Conservation (phyloP, 2,329 filamentous ascomycete genomes). For the Neurospora crassa region DNA sequence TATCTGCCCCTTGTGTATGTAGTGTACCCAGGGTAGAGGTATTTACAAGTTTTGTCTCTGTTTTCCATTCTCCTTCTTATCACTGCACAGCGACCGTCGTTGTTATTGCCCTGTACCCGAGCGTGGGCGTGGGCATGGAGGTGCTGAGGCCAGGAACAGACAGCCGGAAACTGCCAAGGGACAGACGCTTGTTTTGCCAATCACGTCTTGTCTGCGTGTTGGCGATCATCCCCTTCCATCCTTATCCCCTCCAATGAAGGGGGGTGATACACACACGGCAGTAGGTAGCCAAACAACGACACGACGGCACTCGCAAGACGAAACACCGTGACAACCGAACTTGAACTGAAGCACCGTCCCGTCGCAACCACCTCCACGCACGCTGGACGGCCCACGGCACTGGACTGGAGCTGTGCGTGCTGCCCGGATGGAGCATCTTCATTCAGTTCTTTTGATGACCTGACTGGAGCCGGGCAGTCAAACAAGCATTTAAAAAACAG, state of each 20-base stretch:
- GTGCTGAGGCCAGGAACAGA: not conserved
- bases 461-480: too few relatives aligned
- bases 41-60: not conserved
- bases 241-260: not conserved
- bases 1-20: not conserved
- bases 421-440: not conserved
- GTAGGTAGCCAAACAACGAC: not conserved
- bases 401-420: not conserved
- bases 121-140: not conserved
- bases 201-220: conserved; percentile 7
- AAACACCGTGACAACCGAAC: not conserved
- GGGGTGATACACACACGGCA: not conserved
- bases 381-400: not conserved
- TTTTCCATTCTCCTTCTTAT: not conserved
- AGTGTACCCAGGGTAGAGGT: too few relatives aligned
- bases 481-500: too few relatives aligned
- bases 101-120: not conserved
- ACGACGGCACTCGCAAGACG: not conserved
- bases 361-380: not conserved
- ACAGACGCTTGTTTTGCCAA: conserved; percentile 8
- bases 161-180: not conserved
- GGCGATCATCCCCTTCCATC: conserved; percentile 17
- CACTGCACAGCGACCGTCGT: not conserved
- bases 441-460: not conserved
- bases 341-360: not conserved